Base-by-base conservation (phyloP, 768 basidiomycete genomes). In the Leccinellum rugosiceps region DNA sequence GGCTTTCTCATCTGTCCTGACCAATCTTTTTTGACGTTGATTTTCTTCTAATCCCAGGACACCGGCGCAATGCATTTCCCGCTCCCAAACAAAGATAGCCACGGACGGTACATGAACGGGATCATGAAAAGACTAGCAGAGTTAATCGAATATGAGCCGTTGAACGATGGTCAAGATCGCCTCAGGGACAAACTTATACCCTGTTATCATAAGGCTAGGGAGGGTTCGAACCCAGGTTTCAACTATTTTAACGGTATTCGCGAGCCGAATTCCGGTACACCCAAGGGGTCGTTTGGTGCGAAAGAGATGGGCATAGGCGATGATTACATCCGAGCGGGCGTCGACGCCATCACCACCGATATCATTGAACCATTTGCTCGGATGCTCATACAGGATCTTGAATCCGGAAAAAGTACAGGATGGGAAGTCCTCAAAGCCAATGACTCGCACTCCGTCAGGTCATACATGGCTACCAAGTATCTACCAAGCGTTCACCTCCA, bases 1-100 rank as follows among this genome's bases (percentile, higher is more conserved):
- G 11, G 47, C 3, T 23, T 1, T 32, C 15, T 23, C 5, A 17
- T 15, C n/a, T 13, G 2, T 31, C 28, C n/a, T 8, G 6, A 19
- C 3, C 6, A 10, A 7, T 10, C 23, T 6, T 19, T 6, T 19
- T 25, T 15, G 26, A 14, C 4, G 1, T 17, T 61, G 14, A 32
- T 13, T 9, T 10, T 17, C 10, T 25, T 32, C 13, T 58, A 1
- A 35, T 4, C 14, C 8, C n/a, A 59, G 59, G 74, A 77, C 56
- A 66, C 70, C 14, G 78, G 76, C 0, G 77, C 77, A 7, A 77
- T 77, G 76, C 70, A 74, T 8, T 79, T 64, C 54, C 68, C 67
- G 9, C 13, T 67, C 17, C 63, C 65, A 7, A 49, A 47, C 46
- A 64, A 67, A 49, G 52, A 60, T 31, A 13, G 7, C 15, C 17